phyloP scores from a whole-genome alignment of 1,139 yeast species.

The Wickerhamomyces sp. region DNA sequence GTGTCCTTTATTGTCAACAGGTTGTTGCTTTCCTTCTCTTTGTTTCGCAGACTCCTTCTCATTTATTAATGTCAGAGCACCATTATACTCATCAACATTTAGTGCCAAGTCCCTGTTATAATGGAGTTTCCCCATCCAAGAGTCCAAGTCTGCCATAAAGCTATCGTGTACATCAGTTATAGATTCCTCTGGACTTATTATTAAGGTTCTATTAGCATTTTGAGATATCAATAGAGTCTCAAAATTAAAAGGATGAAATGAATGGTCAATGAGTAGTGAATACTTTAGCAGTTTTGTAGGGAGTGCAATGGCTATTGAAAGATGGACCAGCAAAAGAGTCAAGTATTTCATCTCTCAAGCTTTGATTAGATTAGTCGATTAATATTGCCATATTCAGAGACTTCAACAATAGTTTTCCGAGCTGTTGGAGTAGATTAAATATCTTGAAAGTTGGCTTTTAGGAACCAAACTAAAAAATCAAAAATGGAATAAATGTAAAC shows the following conservation, averaged over 20 bases:
- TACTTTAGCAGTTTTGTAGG: conserved; percentile 9
- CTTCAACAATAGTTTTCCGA: no score
- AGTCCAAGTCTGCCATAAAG: conserved; percentile 5
- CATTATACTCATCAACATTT: conserved; percentile 1
- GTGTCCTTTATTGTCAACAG: neutral
- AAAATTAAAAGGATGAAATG: conserved; percentile 6
- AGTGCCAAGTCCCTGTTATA: conserved; percentile 1
- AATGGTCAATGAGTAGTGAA: conserved; percentile 6
- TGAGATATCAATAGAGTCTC: conserved; percentile 5
- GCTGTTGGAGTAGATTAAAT: no score
- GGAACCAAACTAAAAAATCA: no score
- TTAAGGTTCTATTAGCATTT: neutral
- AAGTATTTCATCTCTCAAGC: neutral
- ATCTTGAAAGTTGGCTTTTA: no score
- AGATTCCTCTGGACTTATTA: neutral
- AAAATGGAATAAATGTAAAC: no score
- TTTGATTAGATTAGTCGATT: no score
- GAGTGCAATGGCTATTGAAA: conserved; percentile 3
- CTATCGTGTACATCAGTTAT: conserved; percentile 1
- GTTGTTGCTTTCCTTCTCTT: neutral
- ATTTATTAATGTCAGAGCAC: neutral
- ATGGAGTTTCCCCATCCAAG: conserved; percentile 5
- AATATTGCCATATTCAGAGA: no score
- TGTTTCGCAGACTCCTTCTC: no score
- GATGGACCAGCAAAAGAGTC: neutral